phyloP scores from a whole-genome alignment of 2,329 filamentous ascomycete species.

The Cercospora sp. region DNA sequence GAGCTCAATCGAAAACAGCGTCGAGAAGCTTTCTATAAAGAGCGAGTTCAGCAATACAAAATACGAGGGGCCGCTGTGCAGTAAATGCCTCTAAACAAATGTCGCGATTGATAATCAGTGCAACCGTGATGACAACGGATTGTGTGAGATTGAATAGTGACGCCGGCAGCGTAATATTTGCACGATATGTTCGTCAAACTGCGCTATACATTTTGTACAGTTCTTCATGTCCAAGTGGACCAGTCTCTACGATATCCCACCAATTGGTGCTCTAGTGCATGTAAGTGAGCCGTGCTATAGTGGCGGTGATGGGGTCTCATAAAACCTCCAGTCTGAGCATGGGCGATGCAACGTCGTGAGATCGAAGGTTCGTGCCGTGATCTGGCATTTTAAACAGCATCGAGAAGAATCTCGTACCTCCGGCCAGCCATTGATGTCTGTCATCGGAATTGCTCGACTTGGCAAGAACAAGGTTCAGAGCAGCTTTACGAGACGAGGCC shows the following conservation, averaged over 20 bases:
- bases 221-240: background rate
- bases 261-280: background rate
- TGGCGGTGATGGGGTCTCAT: background rate
- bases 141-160: background rate
- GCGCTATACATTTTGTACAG: background rate
- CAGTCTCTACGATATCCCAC: background rate
- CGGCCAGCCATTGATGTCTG: background rate
- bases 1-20: background rate
- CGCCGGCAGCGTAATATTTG: background rate
- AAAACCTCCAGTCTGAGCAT: background rate
- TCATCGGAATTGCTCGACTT: background rate
- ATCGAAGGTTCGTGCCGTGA: background rate
- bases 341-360: background rate
- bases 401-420: background rate
- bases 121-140: background rate
- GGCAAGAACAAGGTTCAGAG: background rate
- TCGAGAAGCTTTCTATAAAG: background rate
- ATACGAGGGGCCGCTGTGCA: background rate
- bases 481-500: background rate
- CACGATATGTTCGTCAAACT: background rate
- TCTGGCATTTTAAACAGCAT: background rate
- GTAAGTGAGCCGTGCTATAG: background rate
- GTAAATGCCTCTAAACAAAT: background rate
- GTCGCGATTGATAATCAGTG: background rate
- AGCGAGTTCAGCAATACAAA: background rate